These are phyloP conservation scores for Ampelomyces quisqualis DNA, from an alignment of 2,329 filamentous ascomycete genomes.

Conservation along the genomic window DNA sequence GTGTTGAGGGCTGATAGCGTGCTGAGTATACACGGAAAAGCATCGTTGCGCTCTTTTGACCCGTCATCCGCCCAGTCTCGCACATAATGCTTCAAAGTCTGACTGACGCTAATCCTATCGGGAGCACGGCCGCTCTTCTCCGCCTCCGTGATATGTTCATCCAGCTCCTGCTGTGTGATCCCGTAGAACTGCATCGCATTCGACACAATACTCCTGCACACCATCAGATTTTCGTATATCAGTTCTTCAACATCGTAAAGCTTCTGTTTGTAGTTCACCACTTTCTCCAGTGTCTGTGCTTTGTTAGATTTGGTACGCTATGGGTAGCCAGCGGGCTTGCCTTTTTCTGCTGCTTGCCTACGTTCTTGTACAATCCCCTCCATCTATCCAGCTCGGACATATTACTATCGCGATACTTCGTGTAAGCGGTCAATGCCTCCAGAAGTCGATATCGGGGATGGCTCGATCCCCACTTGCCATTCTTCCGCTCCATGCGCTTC, in stretches of 20 bases:
- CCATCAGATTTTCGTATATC: constrained; percentile 48
- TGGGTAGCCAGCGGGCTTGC: background rate
- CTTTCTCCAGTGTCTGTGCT: constrained; percentile 19
- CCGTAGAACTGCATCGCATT: constrained; percentile 52
- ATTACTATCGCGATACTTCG: constrained; percentile 20
- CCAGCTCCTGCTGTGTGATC: constrained; percentile 49
- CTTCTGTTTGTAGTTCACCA: constrained; percentile 40
- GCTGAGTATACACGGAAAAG: constrained; percentile 40
- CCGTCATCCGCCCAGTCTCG: constrained; percentile 59
- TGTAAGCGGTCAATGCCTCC: constrained; percentile 21
- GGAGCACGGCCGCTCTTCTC: constrained; percentile 38
- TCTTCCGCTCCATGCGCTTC: constrained; percentile 19
- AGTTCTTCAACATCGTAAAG: constrained; percentile 49
- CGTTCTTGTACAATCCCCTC: constrained; percentile 24
- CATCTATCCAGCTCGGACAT: constrained; percentile 25
- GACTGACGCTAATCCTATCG: constrained; percentile 54
- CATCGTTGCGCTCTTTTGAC: constrained; percentile 48
- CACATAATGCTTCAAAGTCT: constrained; percentile 59
- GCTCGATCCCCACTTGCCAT: constrained; percentile 18
- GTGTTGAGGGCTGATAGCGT: constrained; percentile 17
- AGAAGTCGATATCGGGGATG: constrained; percentile 26
- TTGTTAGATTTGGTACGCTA: background rate
- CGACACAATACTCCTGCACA: constrained; percentile 52
- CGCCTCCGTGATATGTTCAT: constrained; percentile 46
- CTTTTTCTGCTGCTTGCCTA: constrained; percentile 27